Evolutionary conservation across 106 monocot genomes (phyloP), one percentile per base, ranked within the genome.

Genomic region (Posidonia australis): DNA sequence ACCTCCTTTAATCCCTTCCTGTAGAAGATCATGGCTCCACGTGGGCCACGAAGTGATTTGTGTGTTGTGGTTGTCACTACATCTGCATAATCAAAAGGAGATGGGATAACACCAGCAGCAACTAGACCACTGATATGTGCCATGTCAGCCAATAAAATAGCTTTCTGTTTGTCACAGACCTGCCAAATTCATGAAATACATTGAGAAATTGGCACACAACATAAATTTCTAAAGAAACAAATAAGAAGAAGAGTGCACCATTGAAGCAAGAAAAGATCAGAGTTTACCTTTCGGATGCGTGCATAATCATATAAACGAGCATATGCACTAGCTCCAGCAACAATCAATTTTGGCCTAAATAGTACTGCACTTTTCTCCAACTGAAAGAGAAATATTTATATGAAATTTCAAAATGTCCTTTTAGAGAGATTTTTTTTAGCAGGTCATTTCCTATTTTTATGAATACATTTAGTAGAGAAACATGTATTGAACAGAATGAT

Each of bases 81-180:
- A 79, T 96, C 96, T 28, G 96, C 96, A 70, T 96, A 84, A 16
- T 96, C 96, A 76, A 96, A 96, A 58, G 90, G 96, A 70, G 90
- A 90, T 64, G 96, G 87, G 64, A 96, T 82, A 64, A 96, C 96
- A 73, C 77, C 90, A 72, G 86, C 96, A 54, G 96, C 96, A 28
- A 96, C 96, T n/a, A 96, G 70, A 6, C 96, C 96, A 79, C 96
- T 96, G 51, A 96, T 96, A 61, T 96, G 96, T 66, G 96, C 96
- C 90, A 96, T 96, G 48, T 96, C 96, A 69, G 90, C 96, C 80
- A 96, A 70, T 66, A 96, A 86, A 69, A 96, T 53, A 22, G 96
- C 90, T 71, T 96, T 96, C 51, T 96, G 96, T 71, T 87, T 96
- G 73, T 96, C 78, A 59, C 96, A 96, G 7, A 96, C 86, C 96